phyloP scores from a whole-genome alignment of 768 basidiomycete species.

The Auricularia cornea region DNA sequence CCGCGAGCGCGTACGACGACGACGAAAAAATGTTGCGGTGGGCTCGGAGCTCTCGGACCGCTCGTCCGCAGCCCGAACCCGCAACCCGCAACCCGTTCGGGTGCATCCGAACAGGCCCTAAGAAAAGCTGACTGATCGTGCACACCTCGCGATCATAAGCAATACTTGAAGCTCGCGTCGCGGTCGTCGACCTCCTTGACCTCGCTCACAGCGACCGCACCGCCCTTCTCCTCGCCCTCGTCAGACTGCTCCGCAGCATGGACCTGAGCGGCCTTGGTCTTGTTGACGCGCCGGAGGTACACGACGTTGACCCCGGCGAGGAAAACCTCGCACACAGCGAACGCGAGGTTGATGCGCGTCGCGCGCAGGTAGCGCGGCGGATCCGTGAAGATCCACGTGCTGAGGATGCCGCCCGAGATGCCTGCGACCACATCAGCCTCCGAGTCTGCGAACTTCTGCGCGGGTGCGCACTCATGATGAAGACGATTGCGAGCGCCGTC shows the following conservation, averaged over 20 bases:
- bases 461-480: not conserved
- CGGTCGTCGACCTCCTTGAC: not conserved
- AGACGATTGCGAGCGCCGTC: not conserved
- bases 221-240: not conserved
- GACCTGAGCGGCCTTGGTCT: not conserved
- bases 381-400: conserved; percentile 5
- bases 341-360: conserved; percentile 5
- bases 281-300: not conserved
- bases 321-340: not conserved
- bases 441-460: too few species aligned
- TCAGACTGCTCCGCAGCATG: not conserved
- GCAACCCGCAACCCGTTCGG: too few species aligned
- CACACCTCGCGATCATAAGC: too few species aligned
- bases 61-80: too few species aligned
- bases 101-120: too few species aligned
- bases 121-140: too few species aligned
- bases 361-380: conserved; percentile 1
- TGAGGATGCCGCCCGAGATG: too few species aligned
- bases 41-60: too few species aligned
- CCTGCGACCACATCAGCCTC: too few species aligned
- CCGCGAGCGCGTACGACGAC: too few species aligned
- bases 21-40: too few species aligned
- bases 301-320: not conserved
- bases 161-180: not conserved
- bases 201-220: not conserved